Evolutionary conservation across 202 grass and related monocot genomes (phyloP).

Genomic region (Alloteropsis angusta): DNA sequence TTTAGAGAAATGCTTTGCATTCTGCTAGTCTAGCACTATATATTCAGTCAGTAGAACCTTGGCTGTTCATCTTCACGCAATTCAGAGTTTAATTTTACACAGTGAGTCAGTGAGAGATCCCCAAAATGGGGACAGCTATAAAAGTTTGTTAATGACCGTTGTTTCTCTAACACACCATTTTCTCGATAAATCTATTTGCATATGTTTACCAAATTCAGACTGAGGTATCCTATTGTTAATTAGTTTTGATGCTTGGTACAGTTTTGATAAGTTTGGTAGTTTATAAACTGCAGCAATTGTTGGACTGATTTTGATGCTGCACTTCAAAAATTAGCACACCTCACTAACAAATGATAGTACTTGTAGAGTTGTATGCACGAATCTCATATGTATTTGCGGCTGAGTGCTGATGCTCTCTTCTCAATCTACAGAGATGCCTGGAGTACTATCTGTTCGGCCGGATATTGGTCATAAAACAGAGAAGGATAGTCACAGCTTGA

Average conservation of each 20-base stretch:
- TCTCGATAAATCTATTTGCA: background rate
- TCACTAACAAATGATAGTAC: background rate
- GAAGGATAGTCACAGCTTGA: conserved; percentile 11
- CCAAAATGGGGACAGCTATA: background rate
- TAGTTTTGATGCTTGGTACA: no score
- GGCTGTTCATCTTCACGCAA: background rate
- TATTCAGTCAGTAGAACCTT: background rate
- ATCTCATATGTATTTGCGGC: background rate
- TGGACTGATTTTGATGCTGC: background rate
- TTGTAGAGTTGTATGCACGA: background rate
- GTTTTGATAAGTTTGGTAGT: background rate
- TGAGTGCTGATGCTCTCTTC: conserved; percentile 14
- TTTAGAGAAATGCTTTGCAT: background rate
- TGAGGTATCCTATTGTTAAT: background rate
- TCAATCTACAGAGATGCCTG: conserved; percentile 37
- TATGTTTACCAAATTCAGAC: background rate
- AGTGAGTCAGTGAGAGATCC: background rate
- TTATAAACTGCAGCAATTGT: background rate
- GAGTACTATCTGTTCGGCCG: conserved; percentile 50
- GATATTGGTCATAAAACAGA: conserved; percentile 38
- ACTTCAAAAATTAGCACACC: background rate
- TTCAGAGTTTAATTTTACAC: background rate
- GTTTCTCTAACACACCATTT: background rate
- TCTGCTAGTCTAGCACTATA: background rate
- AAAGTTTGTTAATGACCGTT: background rate